Evolutionary conservation across 768 basidiomycete species (phyloP).

Genomic region (Vishniacozyma victoriae): DNA sequence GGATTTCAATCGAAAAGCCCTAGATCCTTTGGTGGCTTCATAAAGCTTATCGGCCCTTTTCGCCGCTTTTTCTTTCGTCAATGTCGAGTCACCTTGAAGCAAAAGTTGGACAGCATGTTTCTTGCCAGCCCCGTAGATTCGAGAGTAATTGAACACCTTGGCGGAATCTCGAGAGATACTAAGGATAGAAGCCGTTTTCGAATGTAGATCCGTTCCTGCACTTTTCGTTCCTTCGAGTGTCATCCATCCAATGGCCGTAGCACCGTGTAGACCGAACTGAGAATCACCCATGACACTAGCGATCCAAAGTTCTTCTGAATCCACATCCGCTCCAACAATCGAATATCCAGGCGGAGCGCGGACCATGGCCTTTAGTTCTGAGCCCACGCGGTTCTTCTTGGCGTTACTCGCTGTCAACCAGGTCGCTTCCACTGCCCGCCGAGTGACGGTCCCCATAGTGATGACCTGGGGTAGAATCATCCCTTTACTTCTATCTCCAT

Average conservation of each 20-base stretch:
- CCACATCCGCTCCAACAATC: conserved; percentile 96
- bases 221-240: conserved; percentile 94
- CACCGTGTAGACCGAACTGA: conserved; percentile 93
- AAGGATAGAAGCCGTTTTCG: conserved; percentile 87
- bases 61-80: conserved; percentile 72
- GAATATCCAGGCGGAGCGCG: conserved; percentile 86
- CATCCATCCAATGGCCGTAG: conserved; percentile 98
- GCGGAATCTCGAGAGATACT: conserved; percentile 90
- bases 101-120: conserved; percentile 83
- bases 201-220: conserved; percentile 90
- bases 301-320: conserved; percentile 98
- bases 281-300: conserved; percentile 98
- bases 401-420: conserved; percentile 99
- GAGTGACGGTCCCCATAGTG: conserved; percentile 97
- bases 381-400: conserved; percentile 95
- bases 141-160: conserved; percentile 95
- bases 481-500: conserved; percentile 51
- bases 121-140: conserved; percentile 98
- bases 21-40: conserved; percentile 78
- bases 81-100: conserved; percentile 71
- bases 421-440: conserved; percentile 92
- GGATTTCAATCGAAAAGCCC: conserved; percentile 31
- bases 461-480: conserved; percentile 93
- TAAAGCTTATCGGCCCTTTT: conserved; percentile 78
- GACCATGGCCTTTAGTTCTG: conserved; percentile 96